Evolutionary conservation across 176 grass and related monocot genomes (phyloP), one percentile per base, ranked within the genome.

Genomic region (Cenchrus purpureus): DNA sequence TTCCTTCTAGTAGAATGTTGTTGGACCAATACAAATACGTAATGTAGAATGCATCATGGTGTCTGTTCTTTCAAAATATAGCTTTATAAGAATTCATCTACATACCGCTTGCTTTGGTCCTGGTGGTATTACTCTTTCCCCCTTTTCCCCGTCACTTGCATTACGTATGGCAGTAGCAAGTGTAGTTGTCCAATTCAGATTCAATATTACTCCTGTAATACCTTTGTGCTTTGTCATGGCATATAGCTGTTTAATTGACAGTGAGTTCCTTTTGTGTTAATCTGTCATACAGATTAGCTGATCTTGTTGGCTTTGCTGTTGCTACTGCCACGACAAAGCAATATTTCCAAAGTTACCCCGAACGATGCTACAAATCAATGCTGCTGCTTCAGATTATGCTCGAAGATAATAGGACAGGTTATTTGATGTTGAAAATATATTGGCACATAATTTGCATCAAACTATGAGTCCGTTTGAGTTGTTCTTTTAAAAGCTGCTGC

Each of bases 261-360:
- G 9, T 64, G 34, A 64, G 25, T 75, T 92, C 3, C 12, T 0
- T 68, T 65, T 70, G 66, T 57, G 22, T 87, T 76, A 78, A 89
- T 25, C 76, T 72, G 6, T 84, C 42, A 10, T 84, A 14, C 87
- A 98, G 92, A 79, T 77, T 95, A 69, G 63, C 71, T 46, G 95
- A 98, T 93, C 88, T 91, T 81, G 89, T 91, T 86, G 95, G 92
- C 75, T 90, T 98, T 85, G 83, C 83, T 79, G 91, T 91, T 66
- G 88, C 87, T 3, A 42, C 80, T 81, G 88, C 92, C 79, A 80
- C 91, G 45, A 37, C 68, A 15, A 82, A 80, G 29, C 88, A 98
- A 87, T 98, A 94, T 86, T 85, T 84, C 29, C 71, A 79, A 74
- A 92, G 77, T 79, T 97, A 91, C 55, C 88, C 92, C 65, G 86